Evolutionary conservation across 352 stramenopile species (phyloP), one percentile per base, ranked within the genome.

Genomic region (Elongisporangium prolatum): DNA sequence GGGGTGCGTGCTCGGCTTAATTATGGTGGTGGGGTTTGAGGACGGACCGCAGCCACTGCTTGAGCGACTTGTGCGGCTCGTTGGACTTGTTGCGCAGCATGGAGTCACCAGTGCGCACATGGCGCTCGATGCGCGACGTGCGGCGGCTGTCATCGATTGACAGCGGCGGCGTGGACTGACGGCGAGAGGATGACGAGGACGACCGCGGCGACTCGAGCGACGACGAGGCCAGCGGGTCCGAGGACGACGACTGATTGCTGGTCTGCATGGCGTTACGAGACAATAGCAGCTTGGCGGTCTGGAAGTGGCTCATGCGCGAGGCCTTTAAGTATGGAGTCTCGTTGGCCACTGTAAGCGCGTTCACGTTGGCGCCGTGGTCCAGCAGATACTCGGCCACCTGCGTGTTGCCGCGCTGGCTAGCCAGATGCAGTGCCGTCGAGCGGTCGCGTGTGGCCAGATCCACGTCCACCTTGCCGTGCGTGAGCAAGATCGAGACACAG

Each of bases 311-410:
- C 81, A 94, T 91, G 61, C 84, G 84, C 56, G 74, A 90, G 22
- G 84, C 84, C 62, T 94, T 94, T 44, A 92, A 66, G 50, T 92
- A 64, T 52, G 82, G 69, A 21, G 84, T 89, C 68, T 91, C 84
- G 54, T 83, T 80, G 47, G 63, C 67, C 16, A 75, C 60, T 2
- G 81, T 94, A 52, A 77, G 61, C 3, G 78, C 78, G 63, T 91
- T 74, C 51, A 92, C 68, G 50, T 91, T 56, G 40, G 84, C 84
- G 59, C 84, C 84, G 40, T 86, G 73, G 38, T 86, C 73, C 17
- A 94, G 64, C 18, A 94, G 70, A 38, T 68, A 87, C 48, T 76
- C 71, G 44, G 68, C 84, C 4, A 94, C 80, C 9, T 70, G 62
- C 24, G 78, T 88, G 71, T 94, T 91, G 13, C 84, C 84, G 24